Base-by-base conservation (phyloP, 257 asterid species). In the Solanum peruvianum region DNA sequence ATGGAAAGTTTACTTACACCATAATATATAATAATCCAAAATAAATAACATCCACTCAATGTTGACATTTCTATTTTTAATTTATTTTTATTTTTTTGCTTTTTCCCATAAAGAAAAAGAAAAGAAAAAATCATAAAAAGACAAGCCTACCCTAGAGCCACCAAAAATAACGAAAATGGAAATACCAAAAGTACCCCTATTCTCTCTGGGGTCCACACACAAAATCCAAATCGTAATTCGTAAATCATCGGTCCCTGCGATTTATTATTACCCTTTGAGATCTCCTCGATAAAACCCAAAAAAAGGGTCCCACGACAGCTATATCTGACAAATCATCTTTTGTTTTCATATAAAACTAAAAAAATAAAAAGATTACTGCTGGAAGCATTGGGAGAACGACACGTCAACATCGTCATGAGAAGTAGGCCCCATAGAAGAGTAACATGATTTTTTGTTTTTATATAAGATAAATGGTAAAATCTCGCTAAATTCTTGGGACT, bases 201-300 rank as follows among this genome's bases (percentile, higher is more conserved):
- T 4, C 7, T 62, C 72, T 66, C 35, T 6, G 10, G 31, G 52
- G 31, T 21, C 85, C 85, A 27, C 70, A 18, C 85, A 81, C 69
- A 49, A 81, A 81, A 81, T 81, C 85, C 85, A 81, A 81, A 81
- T 81, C 70, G 85, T 49, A 81, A 81, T 31, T 49, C 85, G 85
- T 81, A 81, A 81, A 81, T 18, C 44, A 9, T 31, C 69, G 5
- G 27, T 11, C 27, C 62, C 87, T 20, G 31, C 87, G 66, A 67
- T 66, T 85, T 67, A 66, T 84, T 39, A 71, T 71, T 71, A 71
- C 25, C 80, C 45, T 16, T 73, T 73, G 82, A 18, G 20, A 84
- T 15, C 20, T 39, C 87, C 76, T 66, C 78, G 81, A 18, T 27
- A 64, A 25, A 16, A 60, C 31, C 29, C 29, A 84, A 64, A 29